Conservation (phyloP, 2,329 filamentous ascomycete species). For the Stachybotrys elegans region DNA sequence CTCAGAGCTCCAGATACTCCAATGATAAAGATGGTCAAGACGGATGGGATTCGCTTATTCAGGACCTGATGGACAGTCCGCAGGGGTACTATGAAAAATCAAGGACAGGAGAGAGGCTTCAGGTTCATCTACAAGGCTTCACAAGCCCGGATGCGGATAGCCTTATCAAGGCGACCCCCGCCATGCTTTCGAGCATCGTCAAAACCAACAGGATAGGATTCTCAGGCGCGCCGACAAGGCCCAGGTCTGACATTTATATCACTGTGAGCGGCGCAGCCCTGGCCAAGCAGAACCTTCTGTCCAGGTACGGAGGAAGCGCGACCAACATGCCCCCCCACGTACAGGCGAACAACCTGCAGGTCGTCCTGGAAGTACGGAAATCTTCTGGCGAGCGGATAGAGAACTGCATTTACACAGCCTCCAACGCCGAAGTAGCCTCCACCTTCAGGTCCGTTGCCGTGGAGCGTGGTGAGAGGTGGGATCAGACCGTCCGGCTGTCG, state of each 20-base stretch:
- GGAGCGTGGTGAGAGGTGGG: slow-evolving; percentile 78
- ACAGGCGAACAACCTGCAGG: slow-evolving; percentile 70
- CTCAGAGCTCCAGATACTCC: slow-evolving; percentile 49
- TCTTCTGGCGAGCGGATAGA: slow-evolving; percentile 77
- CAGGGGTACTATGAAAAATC: slow-evolving; percentile 73
- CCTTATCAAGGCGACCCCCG: slow-evolving; percentile 82
- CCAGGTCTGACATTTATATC: slow-evolving; percentile 91
- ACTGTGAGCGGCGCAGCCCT: slow-evolving; percentile 78
- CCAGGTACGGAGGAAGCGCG: slow-evolving; percentile 66
- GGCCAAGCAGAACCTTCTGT: slow-evolving; percentile 67
- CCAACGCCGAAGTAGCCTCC: slow-evolving; percentile 72
- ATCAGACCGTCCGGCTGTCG: slow-evolving; percentile 77
- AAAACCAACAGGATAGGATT: slow-evolving; percentile 90
- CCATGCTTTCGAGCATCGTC: slow-evolving; percentile 72
- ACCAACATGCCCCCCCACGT: slow-evolving; percentile 59
- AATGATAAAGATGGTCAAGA: slow-evolving; percentile 56
- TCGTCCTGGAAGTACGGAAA: slow-evolving; percentile 84
- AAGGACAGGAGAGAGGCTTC: slow-evolving; percentile 67
- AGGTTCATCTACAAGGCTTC: slow-evolving; percentile 76
- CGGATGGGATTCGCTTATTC: slow-evolving; percentile 69
- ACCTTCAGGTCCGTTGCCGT: slow-evolving; percentile 84
- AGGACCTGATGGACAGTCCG: slow-evolving; percentile 66
- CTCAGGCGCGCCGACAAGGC: slow-evolving; percentile 81
- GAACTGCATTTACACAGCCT: slow-evolving; percentile 80
- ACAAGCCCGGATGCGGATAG: slow-evolving; percentile 70